Conservation (phyloP, 2,329 filamentous ascomycete species). For the Fusarium sp. region DNA sequence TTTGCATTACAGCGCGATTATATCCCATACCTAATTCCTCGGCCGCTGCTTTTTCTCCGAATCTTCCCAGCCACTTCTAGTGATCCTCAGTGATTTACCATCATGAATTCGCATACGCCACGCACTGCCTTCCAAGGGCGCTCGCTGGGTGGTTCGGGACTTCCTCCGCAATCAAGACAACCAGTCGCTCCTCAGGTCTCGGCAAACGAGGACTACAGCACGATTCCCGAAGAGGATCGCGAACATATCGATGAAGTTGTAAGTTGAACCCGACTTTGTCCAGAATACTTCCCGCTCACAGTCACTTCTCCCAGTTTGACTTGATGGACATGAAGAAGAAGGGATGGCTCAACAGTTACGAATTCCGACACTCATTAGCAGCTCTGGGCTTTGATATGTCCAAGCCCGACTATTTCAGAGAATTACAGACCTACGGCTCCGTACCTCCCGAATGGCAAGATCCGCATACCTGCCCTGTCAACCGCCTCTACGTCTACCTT, state of each 20-base stretch:
- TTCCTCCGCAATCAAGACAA: constrained; percentile 51
- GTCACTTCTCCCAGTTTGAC: constrained; percentile 72
- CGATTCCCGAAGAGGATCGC: constrained; percentile 85
- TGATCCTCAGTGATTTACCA: constrained; percentile 12
- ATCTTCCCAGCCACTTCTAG: constrained; percentile 29
- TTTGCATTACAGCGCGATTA: constrained; percentile 1
- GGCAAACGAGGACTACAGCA: constrained; percentile 55
- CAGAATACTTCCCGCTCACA: constrained; percentile 33
- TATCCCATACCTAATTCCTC: constrained; percentile 22
- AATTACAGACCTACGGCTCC: constrained; percentile 85
- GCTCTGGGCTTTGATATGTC: constrained; percentile 93
- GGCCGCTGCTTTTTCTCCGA: constrained; percentile 15
- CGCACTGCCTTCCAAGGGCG: constrained; percentile 53
- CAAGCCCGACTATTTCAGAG: constrained; percentile 84
- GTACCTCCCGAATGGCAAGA: constrained; percentile 70
- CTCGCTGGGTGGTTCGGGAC: constrained; percentile 50
- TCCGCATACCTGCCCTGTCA: constrained; percentile 58
- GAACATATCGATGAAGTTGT: constrained; percentile 96
- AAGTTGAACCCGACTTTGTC: constrained; percentile 54
- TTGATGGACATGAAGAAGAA: constrained; percentile 98
- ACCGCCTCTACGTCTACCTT: constrained; percentile 64
- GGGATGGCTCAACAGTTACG: constrained; percentile 94
- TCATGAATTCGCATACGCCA: constrained; percentile 56
- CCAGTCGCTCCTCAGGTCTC: constrained; percentile 53
- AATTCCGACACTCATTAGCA: constrained; percentile 95